These are phyloP conservation scores for Solanum chacoense DNA, from an alignment of 305 asterid species.

Conservation along the genomic window DNA sequence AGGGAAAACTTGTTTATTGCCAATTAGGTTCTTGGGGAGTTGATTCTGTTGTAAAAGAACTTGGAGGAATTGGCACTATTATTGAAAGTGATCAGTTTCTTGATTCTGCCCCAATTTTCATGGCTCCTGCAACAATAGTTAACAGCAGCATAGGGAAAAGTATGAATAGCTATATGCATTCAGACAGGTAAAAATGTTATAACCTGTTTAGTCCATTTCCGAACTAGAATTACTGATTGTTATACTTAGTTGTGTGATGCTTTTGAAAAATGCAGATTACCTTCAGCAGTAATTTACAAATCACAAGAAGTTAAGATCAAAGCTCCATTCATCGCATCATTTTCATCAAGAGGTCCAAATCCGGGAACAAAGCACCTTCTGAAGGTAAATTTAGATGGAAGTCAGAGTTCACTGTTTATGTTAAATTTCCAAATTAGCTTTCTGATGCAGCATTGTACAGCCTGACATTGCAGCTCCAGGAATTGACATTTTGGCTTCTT, in stretches of 20 bases:
- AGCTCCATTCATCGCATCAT: constrained; percentile 76
- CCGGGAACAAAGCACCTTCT: constrained; percentile 47
- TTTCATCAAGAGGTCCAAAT: constrained; percentile 91
- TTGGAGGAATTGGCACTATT: constrained; percentile 73
- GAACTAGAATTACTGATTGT: neutral
- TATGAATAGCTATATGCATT: constrained; percentile 39
- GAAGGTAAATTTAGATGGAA: constrained; percentile 41
- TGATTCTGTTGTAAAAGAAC: constrained; percentile 60
- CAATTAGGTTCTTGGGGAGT: constrained; percentile 46
- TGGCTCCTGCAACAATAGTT: constrained; percentile 73
- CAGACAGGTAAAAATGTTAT: constrained; percentile 36
- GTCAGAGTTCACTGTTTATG: neutral
- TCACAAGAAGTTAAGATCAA: constrained; percentile 49
- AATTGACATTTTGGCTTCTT: constrained; percentile 75
- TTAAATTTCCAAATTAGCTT: neutral
- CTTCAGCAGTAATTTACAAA: constrained; percentile 56
- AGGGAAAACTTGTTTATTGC: constrained; percentile 73
- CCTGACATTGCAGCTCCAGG: constrained; percentile 92
- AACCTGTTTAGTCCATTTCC: neutral
- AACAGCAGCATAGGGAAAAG: constrained; percentile 43
- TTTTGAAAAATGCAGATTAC: constrained; percentile 34
- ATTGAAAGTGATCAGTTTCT: constrained; percentile 44
- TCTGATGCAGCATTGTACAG: constrained; percentile 23
- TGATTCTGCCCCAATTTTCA: constrained; percentile 61
- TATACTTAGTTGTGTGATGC: neutral